These are phyloP conservation scores for Periconia sp. DNA, from an alignment of 2,329 filamentous ascomycete genomes.

Conservation along the genomic window DNA sequence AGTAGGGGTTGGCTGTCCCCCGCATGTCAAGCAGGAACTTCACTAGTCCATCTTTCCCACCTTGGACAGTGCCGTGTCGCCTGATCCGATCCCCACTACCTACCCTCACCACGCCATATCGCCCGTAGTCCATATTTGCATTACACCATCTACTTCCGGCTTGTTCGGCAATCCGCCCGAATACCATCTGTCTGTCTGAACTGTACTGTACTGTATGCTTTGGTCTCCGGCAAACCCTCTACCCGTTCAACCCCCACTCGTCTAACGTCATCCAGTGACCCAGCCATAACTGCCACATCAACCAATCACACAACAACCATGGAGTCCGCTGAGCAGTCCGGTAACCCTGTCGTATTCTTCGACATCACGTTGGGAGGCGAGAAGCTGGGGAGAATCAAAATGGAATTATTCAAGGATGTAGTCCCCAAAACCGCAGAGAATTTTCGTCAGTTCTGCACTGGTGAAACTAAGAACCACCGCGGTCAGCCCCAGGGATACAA, in stretches of 20 bases:
- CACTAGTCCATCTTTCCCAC: not conserved
- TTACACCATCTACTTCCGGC: slow-evolving; percentile 12
- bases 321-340: slow-evolving; percentile 29
- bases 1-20: not conserved
- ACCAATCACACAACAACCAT: slow-evolving; percentile 26
- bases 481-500: slow-evolving; percentile 91
- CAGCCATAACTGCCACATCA: not conserved
- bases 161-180: slow-evolving; percentile 13
- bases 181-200: no score
- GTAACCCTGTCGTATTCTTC: slow-evolving; percentile 66
- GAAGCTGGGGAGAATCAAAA: slow-evolving; percentile 41
- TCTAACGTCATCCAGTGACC: slow-evolving; percentile 23
- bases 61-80: not conserved
- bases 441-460: slow-evolving; percentile 95
- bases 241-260: slow-evolving; percentile 4
- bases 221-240: slow-evolving; percentile 4
- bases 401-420: slow-evolving; percentile 77
- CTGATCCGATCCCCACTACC: slow-evolving; percentile 4
- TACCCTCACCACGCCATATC: not conserved
- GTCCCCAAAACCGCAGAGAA: slow-evolving; percentile 92
- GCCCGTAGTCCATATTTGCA: slow-evolving; percentile 2
- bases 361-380: slow-evolving; percentile 73
- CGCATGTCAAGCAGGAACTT: not conserved
- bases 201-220: slow-evolving; percentile 6
- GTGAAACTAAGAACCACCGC: slow-evolving; percentile 77